phyloP scores from a whole-genome alignment of 805 yeast species.

The Sporopachydermia quercuum region DNA sequence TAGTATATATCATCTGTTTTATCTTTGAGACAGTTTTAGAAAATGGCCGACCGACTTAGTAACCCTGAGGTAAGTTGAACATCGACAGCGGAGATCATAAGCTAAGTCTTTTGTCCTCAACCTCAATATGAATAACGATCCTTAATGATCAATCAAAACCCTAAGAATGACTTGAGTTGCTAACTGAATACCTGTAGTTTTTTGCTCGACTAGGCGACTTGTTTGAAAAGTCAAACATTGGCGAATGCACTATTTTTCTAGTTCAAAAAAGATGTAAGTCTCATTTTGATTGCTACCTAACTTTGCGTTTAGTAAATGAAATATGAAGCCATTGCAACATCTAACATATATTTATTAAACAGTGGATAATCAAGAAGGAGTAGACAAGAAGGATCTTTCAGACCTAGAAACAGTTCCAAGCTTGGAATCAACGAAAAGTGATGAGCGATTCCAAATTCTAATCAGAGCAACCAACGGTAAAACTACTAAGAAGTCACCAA shows the following conservation, averaged over 20 bases:
- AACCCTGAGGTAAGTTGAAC: constrained; percentile 13
- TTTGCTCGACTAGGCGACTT: neutral
- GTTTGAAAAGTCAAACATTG: neutral
- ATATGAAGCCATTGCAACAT: no score
- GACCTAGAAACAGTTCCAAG: constrained; percentile 1
- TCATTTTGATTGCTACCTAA: no score
- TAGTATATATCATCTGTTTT: no score
- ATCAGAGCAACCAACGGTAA: constrained; percentile 55
- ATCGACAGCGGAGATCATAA: no score
- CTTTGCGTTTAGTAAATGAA: no score
- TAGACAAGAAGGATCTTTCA: neutral
- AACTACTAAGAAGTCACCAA: constrained; percentile 23
- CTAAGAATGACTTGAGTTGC: no score
- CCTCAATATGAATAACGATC: no score
- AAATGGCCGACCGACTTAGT: constrained; percentile 12
- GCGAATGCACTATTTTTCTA: neutral
- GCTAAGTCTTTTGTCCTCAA: no score
- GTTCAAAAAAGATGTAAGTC: neutral
- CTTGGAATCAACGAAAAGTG: neutral
- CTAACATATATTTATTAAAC: neutral
- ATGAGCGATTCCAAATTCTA: constrained; percentile 24
- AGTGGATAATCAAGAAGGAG: neutral
- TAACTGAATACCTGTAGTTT: neutral
- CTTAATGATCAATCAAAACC: no score
- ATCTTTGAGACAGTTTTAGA: constrained; percentile 10